These are phyloP conservation scores for Dactylis glomerata DNA, from an alignment of 176 grass and related monocot genomes.

Conservation along the genomic window DNA sequence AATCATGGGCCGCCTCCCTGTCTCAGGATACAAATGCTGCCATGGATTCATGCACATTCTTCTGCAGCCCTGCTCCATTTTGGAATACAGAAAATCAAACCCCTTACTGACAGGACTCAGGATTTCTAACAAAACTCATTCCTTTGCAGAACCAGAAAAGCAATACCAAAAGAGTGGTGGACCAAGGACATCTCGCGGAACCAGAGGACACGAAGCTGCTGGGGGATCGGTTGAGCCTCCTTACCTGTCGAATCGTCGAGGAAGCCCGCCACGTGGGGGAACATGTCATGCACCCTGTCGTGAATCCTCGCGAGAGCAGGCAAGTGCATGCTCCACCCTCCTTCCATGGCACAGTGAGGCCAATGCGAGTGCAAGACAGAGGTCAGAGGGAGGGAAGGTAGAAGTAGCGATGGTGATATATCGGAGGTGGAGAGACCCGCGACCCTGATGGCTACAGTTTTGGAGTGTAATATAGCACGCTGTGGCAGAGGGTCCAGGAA, in stretches of 20 bases:
- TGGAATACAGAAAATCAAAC: neutral
- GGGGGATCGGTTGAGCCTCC: neutral
- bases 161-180: neutral
- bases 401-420: neutral
- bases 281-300: neutral
- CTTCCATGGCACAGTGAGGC: conserved; percentile 3
- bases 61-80: neutral
- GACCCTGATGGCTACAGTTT: conserved; percentile 14
- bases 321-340: neutral
- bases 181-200: neutral
- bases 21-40: neutral
- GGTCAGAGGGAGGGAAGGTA: too few species aligned
- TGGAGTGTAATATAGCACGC: conserved; percentile 3
- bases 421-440: neutral
- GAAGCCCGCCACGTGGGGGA: neutral
- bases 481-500: too few species aligned
- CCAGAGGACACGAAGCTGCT: neutral
- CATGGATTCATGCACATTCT: neutral
- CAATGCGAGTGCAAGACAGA: neutral
- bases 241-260: neutral
- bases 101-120: neutral
- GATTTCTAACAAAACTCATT: neutral
- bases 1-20: neutral
- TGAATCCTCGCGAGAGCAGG: neutral
- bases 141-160: neutral